Base-by-base conservation (phyloP, 352 stramenopile genomes). In the Globisporangium middletonii region DNA sequence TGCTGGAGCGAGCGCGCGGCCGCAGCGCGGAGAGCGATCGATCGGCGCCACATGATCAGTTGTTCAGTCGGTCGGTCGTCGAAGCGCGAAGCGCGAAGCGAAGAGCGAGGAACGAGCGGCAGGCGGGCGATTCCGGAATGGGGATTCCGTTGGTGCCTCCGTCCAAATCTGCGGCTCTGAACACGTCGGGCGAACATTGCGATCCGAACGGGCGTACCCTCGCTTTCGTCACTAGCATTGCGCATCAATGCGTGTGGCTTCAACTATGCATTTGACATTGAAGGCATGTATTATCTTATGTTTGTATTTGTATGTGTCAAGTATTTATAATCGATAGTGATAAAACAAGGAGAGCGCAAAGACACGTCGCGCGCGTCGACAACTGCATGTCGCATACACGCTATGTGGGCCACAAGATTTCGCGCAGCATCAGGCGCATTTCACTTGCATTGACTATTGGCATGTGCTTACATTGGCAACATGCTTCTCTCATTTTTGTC, bases 11-110 rank as follows among this genome's bases (percentile, higher is more conserved):
- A 38, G n/a, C 26, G 46, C 45, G 35, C 37, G 11, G 58, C 35
- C 12, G 58, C 35, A 5, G 28, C 27, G 58, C 59, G 44, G 37
- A 64, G 52, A 12, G 59, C 38, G 44, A 60, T 27, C 18, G 53
- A 63, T 30, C 45, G 46, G 50, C 54, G 54, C 54, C 54, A 59
- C 54, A 59, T 59, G 1, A 1, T 37, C 6, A 23, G 23, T 23
- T 23, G 23, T 23, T 23, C 23, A 19, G 33, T 38, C 23, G 30
- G 28, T 8, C 11, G n/a, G 50, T 16, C 27, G 23, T 23, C 23
- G 23, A 16, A 53, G 27, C 27, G 30, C 28, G 33, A 30, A 43
- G 42, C 1, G 42, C 5, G 13, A n/a, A n/a, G n/a, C n/a, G n/a
- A n/a, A 23, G 23, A 23, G n/a, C 41, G 15, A 19, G 13, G 41